Evolutionary conservation across 148 eudicot genomes (phyloP).

Genomic region (Rhododendron molle): DNA sequence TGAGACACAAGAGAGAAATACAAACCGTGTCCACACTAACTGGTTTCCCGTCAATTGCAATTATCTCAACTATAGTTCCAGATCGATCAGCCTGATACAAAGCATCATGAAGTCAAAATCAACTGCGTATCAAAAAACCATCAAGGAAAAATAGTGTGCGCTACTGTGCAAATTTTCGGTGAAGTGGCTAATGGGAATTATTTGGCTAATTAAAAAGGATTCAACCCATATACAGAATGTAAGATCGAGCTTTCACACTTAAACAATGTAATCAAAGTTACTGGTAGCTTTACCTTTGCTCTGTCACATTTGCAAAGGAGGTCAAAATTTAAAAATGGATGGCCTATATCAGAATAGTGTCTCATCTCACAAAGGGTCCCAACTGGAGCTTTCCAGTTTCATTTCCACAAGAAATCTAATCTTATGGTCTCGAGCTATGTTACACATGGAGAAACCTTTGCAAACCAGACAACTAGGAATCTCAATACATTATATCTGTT

Average conservation of each 20-base stretch:
- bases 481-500: background rate
- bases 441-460: background rate
- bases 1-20: conserved; percentile 1
- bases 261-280: background rate
- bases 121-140: background rate
- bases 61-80: conserved; percentile 32
- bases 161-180: background rate
- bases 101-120: background rate
- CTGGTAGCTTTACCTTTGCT: no score
- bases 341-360: background rate
- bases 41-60: conserved; percentile 32
- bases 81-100: conserved; percentile 28
- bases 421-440: background rate
- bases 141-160: no score
- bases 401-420: background rate
- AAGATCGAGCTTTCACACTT: background rate
- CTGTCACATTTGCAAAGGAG: background rate
- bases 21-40: conserved; percentile 36
- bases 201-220: background rate
- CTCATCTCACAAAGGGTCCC: background rate
- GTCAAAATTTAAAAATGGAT: background rate
- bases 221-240: background rate
- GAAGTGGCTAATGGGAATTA: background rate
- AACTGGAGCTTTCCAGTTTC: background rate
- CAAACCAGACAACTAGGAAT: conserved; percentile 5